phyloP scores from a whole-genome alignment of 75 land plant genomes.

The Picea sitchensis region DNA sequence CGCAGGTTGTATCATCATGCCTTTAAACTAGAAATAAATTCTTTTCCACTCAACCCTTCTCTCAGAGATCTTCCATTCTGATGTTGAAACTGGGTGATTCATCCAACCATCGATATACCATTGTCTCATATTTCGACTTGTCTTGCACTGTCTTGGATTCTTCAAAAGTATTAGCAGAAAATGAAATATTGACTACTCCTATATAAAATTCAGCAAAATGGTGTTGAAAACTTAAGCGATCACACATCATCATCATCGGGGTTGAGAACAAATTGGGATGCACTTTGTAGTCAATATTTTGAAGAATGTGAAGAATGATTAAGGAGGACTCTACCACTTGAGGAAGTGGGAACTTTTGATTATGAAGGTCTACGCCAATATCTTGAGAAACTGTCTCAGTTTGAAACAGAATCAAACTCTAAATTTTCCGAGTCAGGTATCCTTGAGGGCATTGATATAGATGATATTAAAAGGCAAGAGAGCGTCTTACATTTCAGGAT shows the following conservation, averaged over 20 bases:
- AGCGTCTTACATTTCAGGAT: slow-evolving; percentile 61
- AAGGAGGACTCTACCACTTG: slow-evolving; percentile 14
- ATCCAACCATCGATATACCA: slow-evolving; percentile 6
- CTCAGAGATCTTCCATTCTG: slow-evolving; percentile 41
- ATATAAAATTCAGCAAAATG: slow-evolving; percentile 33
- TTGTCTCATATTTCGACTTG: background rate
- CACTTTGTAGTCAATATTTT: slow-evolving; percentile 57
- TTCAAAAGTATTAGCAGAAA: background rate
- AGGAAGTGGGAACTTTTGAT: slow-evolving; percentile 30
- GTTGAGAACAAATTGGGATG: slow-evolving; percentile 55
- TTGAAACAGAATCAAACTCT: slow-evolving; percentile 71
- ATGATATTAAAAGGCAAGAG: slow-evolving; percentile 69
- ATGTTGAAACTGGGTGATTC: slow-evolving; percentile 33
- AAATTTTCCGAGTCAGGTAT: slow-evolving; percentile 63
- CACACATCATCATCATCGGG: slow-evolving; percentile 37
- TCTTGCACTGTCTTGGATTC: background rate
- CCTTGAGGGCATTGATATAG: slow-evolving; percentile 65
- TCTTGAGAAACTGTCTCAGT: slow-evolving; percentile 65
- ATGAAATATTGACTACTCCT: slow-evolving; percentile 31
- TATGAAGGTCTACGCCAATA: slow-evolving; percentile 48
- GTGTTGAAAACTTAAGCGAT: slow-evolving; percentile 20
- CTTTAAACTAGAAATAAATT: slow-evolving; percentile 68
- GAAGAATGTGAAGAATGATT: slow-evolving; percentile 23
- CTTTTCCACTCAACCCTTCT: slow-evolving; percentile 53
- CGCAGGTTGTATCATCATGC: slow-evolving; percentile 79